These are phyloP conservation scores for Aspergillus affinis DNA, from an alignment of 495 filamentous ascomycete species.

Conservation along the genomic window DNA sequence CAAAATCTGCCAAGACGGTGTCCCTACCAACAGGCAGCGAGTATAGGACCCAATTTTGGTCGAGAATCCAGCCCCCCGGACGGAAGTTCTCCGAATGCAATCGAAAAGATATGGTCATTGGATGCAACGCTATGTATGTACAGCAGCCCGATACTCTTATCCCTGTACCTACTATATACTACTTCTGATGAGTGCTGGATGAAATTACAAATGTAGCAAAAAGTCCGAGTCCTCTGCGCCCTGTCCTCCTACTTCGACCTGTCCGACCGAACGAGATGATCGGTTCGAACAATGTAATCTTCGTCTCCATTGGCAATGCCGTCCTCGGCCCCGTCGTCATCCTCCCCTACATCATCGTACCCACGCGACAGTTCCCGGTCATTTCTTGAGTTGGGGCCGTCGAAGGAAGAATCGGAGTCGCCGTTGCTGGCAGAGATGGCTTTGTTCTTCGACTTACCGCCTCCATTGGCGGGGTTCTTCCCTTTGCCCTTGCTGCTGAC, in stretches of 20 bases:
- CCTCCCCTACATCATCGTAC: constrained; percentile 34
- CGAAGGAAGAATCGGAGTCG: constrained; percentile 42
- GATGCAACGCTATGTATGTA: constrained; percentile 13
- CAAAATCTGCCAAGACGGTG: no score
- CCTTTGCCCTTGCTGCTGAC: constrained; percentile 41
- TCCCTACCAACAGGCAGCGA: no score
- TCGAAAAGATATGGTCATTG: neutral
- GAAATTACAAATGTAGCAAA: neutral
- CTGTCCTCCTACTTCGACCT: constrained; percentile 11
- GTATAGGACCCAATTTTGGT: no score
- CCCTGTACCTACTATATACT: constrained; percentile 3
- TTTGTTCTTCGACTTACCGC: constrained; percentile 57
- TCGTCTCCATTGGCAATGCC: constrained; percentile 48
- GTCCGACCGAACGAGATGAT: constrained; percentile 31
- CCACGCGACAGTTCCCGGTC: constrained; percentile 10
- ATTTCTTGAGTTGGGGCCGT: constrained; percentile 21
- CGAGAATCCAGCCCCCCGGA: no score
- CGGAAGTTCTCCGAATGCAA: neutral
- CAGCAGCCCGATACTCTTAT: neutral
- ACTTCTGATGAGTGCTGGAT: neutral
- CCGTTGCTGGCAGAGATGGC: constrained; percentile 19
- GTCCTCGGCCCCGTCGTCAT: constrained; percentile 30
- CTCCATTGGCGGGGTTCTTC: constrained; percentile 23
- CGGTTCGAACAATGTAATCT: constrained; percentile 48
- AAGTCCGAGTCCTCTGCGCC: no score